Base-by-base conservation (phyloP, 495 filamentous ascomycete genomes). In the Hypoxylon intermedium region DNA sequence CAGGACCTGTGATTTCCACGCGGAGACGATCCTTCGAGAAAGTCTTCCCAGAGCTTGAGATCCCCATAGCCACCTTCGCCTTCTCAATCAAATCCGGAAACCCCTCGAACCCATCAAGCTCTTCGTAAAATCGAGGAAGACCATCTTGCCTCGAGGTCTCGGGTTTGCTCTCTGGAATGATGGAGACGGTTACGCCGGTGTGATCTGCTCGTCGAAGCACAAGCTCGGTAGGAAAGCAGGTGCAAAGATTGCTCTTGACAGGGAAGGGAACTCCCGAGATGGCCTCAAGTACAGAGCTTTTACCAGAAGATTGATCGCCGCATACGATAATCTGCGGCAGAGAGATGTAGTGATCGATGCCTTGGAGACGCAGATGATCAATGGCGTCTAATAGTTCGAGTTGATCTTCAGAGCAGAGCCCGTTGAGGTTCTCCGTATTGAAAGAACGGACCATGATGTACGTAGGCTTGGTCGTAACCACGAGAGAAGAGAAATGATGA, bases 251-350 rank as follows among this genome's bases (percentile, higher is more conserved):
- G 34, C 73, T 75, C 48, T 77, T 77, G 5, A 68, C 67, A 1
- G 82, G 82, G 49, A 89, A 86, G 0, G 75, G 71, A 12, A 87
- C 75, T 4, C 83, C 79, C 0, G 83, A 85, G 12, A 88, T 79
- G 7, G 83, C 84, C 49, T 87, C 84, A 0, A 89, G 75, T 1
- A 89, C 85, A 0, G 85, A 87, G 64, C 82, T 85, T 56, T 87
- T 87, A 9, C 84, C 84, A 12, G 77, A 73, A 0, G 79, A 84
- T 53, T 86, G 83, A 61, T 86, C 79, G 2, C 84, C 84, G 55
- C 81, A 84, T 4, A 88, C 85, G 20, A 86, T 77, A 12, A 88
- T 71, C 60, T 87, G 81, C 1, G 85, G 83, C 0, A 85, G 71
- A 26, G 75, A 71, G 20, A 87, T 63, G 55, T 82, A 76, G 38